Percentiles rank a stretch among this genome's conserved stretches.
These are phyloP conservation scores for Penicillium frequentans DNA, from an alignment of 2,329 filamentous ascomycete species.

Conservation along the genomic window DNA sequence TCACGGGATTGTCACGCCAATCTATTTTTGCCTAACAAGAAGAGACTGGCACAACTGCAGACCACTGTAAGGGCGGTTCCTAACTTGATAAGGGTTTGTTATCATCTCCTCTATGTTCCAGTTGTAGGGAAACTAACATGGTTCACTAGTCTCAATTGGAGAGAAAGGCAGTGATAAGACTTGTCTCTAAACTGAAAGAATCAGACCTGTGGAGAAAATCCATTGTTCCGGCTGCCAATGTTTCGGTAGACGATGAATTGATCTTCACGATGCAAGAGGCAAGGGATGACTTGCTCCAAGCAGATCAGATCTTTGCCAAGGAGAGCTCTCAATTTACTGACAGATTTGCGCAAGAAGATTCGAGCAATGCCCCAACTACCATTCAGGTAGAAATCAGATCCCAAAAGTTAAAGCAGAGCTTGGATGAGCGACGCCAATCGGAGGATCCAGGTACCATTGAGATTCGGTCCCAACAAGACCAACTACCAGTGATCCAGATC, in stretches of 20 bases:
- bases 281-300: conserved; percentile 1
- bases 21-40: not conserved
- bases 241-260: conserved; percentile 7
- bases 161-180: not conserved
- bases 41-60: not conserved
- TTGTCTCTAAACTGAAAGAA: not conserved
- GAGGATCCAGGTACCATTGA: not conserved
- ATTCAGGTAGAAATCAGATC: not conserved
- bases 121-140: not conserved
- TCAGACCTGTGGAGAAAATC: not conserved
- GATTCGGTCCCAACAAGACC: conserved; percentile 1
- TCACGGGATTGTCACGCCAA: not conserved
- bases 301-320: not conserved
- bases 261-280: not conserved
- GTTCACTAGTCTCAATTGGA: not conserved
- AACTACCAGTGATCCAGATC: conserved; percentile 44
- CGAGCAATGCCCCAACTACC: not conserved
- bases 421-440: not conserved
- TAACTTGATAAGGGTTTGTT: not conserved
- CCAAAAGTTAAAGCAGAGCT: not conserved
- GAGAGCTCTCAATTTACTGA: not conserved
- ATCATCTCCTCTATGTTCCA: not conserved
- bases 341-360: not conserved
- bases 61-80: not conserved
- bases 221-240: not conserved